These are phyloP conservation scores for Cryptococcus sp. DNA, from an alignment of 1,284 basidiomycete genomes.

Conservation along the genomic window DNA sequence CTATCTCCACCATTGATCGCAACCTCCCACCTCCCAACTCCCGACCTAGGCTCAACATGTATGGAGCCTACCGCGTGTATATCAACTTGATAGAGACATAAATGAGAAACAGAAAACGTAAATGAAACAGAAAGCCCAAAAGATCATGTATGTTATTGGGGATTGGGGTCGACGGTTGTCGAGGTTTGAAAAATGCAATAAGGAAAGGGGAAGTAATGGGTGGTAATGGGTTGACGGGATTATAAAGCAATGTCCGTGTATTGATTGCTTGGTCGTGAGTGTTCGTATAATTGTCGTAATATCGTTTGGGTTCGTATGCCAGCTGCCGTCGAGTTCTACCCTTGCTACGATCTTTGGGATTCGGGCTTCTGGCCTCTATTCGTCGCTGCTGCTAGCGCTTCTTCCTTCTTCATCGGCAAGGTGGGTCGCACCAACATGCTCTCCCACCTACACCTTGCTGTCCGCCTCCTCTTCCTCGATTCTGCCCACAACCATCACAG, in stretches of 20 bases:
- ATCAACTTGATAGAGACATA: background rate
- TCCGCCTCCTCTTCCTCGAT: slow-evolving; percentile 15
- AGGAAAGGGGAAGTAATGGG: too few species aligned
- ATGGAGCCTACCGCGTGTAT: slow-evolving; percentile 10
- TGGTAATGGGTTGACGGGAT: background rate
- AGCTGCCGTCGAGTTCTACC: too few species aligned
- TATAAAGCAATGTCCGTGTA: background rate
- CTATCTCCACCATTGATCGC: background rate
- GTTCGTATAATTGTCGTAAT: background rate
- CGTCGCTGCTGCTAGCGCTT: background rate
- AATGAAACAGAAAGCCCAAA: slow-evolving; percentile 1
- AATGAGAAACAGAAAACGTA: background rate
- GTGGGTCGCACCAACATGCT: background rate
- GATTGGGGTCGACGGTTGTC: background rate
- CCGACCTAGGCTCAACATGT: background rate
- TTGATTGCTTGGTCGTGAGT: background rate
- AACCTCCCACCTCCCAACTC: background rate
- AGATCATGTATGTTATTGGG: slow-evolving; percentile 11
- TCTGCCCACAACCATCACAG: slow-evolving; percentile 4
- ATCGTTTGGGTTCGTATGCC: background rate
- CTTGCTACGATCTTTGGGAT: background rate
- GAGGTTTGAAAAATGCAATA: background rate
- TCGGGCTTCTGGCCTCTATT: background rate
- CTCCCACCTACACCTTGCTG: background rate
- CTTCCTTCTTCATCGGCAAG: background rate